These are phyloP conservation scores for Bipolaris bicolor DNA, from an alignment of 2,329 filamentous ascomycete species.

Conservation along the genomic window DNA sequence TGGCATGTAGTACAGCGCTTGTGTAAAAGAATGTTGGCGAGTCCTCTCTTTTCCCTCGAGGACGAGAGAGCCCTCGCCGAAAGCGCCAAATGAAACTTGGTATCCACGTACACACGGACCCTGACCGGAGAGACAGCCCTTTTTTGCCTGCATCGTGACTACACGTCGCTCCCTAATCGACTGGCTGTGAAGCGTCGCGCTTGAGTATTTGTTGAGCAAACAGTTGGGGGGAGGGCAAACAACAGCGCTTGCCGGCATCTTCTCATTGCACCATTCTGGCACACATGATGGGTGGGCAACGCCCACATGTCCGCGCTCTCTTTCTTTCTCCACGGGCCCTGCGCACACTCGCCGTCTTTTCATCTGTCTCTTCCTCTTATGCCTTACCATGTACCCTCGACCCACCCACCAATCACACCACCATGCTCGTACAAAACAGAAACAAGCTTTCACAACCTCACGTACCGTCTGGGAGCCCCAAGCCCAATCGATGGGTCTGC, in stretches of 20 bases:
- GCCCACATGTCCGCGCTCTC: not conserved
- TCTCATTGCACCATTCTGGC: not conserved
- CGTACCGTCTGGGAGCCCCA: not conserved
- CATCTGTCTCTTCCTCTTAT: not conserved
- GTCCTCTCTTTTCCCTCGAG: constrained; percentile 5
- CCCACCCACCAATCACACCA: not conserved
- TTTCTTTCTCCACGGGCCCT: not conserved
- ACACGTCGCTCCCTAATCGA: not conserved
- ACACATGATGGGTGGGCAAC: not conserved
- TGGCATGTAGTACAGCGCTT: constrained; percentile 17
- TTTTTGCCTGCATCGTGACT: not conserved
- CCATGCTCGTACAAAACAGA: not conserved
- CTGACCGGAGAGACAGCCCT: not conserved
- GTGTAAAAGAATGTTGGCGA: constrained; percentile 1
- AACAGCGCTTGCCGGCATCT: not conserved
- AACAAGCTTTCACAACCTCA: not conserved
- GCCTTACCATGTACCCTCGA: not conserved
- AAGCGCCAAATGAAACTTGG: constrained; percentile 4
- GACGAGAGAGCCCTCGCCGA: not conserved
- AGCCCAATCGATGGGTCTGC: not conserved
- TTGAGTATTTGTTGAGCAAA: not conserved
- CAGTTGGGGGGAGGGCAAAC: not conserved
- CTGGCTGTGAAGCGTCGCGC: not conserved
- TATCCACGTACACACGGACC: constrained; percentile 4
- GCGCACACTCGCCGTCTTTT: too few relatives aligned